phyloP scores from a whole-genome alignment of 148 eudicot genomes.

The Vaccinium darrowii region DNA sequence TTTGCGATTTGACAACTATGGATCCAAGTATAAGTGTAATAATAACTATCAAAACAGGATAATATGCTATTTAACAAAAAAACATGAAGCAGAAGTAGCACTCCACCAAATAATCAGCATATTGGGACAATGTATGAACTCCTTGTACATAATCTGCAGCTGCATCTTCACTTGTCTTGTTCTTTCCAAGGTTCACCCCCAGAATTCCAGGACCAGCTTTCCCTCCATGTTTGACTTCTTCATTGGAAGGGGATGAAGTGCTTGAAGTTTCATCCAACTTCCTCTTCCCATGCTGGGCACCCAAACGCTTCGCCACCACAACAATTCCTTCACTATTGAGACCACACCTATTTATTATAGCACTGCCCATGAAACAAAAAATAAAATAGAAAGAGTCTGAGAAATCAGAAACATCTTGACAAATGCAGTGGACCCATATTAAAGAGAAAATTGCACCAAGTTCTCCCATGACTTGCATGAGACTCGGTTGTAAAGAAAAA shows the following conservation, averaged over 20 bases:
- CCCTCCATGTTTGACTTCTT: slow-evolving; percentile 85
- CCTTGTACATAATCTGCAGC: slow-evolving; percentile 98
- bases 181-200: slow-evolving; percentile 97
- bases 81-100: slow-evolving; percentile 9
- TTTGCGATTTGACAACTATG: too few relatives aligned
- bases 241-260: slow-evolving; percentile 55
- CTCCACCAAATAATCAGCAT: slow-evolving; percentile 97
- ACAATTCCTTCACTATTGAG: slow-evolving; percentile 98
- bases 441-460: slow-evolving; percentile 1
- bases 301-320: slow-evolving; percentile 88
- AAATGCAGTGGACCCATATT: background rate
- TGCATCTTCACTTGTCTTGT: slow-evolving; percentile 96
- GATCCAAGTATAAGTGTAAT: background rate
- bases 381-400: background rate
- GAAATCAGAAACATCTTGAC: slow-evolving; percentile 10
- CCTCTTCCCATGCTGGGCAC: slow-evolving; percentile 99
- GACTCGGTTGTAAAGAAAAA: background rate
- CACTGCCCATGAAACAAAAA: slow-evolving; percentile 49
- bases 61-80: background rate
- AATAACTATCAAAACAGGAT: background rate
- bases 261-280: slow-evolving; percentile 86
- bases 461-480: background rate
- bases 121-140: slow-evolving; percentile 96
- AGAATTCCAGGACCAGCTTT: slow-evolving; percentile 99
- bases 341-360: slow-evolving; percentile 92